Evolutionary conservation across 306 rosid species (phyloP), one percentile per base, ranked within the genome.

Genomic region (Dalbergia oliveri): DNA sequence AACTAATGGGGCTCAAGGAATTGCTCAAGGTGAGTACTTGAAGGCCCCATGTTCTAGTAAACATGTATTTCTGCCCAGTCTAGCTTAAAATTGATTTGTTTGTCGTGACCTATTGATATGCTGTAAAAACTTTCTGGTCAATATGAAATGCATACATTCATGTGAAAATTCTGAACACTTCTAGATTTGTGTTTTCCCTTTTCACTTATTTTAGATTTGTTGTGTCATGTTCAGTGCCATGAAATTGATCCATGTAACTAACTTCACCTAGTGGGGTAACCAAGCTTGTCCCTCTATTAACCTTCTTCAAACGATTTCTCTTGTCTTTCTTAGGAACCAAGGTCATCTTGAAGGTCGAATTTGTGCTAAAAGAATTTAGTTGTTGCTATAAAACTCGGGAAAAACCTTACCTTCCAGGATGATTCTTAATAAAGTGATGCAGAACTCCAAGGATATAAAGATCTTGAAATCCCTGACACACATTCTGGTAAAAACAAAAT

Each of bases 1-100:
- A 88, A 79, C 91, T 62, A 72, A 91, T 93, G 98, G 97, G 99
- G 75, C 81, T 95, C 86, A 93, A 91, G 94, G 96, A 93, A 78
- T 72, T 93, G 50, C 86, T 93, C 65, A 93, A 89, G 98, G 99
- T 90, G 63, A 81, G 68, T 73, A 51, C 23, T 50, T 57, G 31
- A 53, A 43, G 59, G 43, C 59, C 37, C 66, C 31, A 39, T 60
- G 72, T 75, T 47, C 23, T 67, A 79, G 35, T 65, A n/a, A 56
- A 6, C 45, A 45, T 11, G 47, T 57, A 26, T 6, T 79, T 49
- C 31, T n/a, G 23, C 62, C 19, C n/a, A 49, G 11, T 10, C 57
- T 64, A 47, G 81, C 51, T 65, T 66, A 39, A 77, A 19, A 39
- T 64, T 66, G 53, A 63, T 58, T 60, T 79, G 33, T 12, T 39